Base-by-base conservation (phyloP, 495 filamentous ascomycete species). In the Glarea lozoyensis region DNA sequence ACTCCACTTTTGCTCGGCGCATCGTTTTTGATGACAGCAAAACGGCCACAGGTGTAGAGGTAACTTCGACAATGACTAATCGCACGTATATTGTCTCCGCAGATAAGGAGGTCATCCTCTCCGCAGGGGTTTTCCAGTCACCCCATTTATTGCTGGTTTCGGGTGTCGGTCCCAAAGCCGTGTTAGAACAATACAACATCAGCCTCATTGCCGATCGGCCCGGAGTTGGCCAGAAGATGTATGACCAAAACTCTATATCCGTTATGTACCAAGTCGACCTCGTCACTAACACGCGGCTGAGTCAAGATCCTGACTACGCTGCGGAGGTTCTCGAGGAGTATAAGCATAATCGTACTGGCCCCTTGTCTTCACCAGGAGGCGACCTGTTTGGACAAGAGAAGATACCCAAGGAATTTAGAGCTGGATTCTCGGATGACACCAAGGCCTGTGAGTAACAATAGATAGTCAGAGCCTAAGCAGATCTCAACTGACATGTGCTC, bases 221-320 rank as follows among this genome's bases (percentile, higher is more conserved):
- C 0, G 75, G 70, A 6, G 79, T 84, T 0, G 81, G 80, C 25
- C 61, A 62, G 15, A 82, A 83, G 54, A 58, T 84, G 1, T 75
- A 81, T 7, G 25, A 29, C 25, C 25, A 29, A n/a, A 29, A 7
- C 25, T 29, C 25, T n/a, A 7, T 29, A 7, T 7, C 25, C 25
- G 25, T 29, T 29, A n/a, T 7, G 25, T n/a, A n/a, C n/a, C 7
- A 29, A 29, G 25, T 29, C 25, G n/a, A 29, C 25, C 7, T 29
- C n/a, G 7, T n/a, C 7, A 53, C 17, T 9, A 7, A 1, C 39
- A 39, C 16, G 47, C 47, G 13, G 42, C n/a, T 19, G 11, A 10
- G 10, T 13, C 16, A 37, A 4, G 17, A 37, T 11, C 34, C 34
- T 13, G 34, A n/a, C 4, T 15, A 15, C 13, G 10, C 11, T 13